Base-by-base conservation (phyloP, 2,329 filamentous ascomycete species). In the Aspergillus felis region DNA sequence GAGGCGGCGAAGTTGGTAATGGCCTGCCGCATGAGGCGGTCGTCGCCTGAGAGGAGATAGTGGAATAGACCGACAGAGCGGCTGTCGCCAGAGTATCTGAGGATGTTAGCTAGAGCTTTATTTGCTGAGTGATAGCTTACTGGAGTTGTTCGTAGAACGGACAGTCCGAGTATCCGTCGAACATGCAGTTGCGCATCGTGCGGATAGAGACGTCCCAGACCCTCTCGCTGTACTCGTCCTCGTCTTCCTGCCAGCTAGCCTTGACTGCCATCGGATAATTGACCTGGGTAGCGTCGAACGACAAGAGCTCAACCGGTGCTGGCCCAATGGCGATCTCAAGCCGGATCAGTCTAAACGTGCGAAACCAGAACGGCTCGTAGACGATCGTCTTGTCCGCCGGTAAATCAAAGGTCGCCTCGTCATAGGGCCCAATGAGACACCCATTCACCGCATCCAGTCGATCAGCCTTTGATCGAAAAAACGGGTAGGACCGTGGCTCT, bases 311-410 rank as follows among this genome's bases (percentile, higher is more conserved):
- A 2, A 74, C 63, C 1, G 66, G 60, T 8, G 56, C 61, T 0
- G 53, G 6, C 1, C 65, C 68, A 25, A 69, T 61, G 0, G 52
- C 56, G 10, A 76, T 61, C 24, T 72, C 66, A 3, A 76, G 50
- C 2, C 67, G 60, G 12, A 77, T 50, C 5, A 76, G 51, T 1
- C 74, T 70, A 29, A 77, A 76, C 0, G 75, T 77, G 12, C 75
- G 70, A 55, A 77, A 78, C 72, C 74, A 75, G 54, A 76, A 77
- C 1, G 75, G 75, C 49, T 76, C 72, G 50, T 76, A 76, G 3
- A 55, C 10, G 8, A 59, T 53, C 2, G 35, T 51, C 12, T 64
- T 27, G 0, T 20, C 27, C 2, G 50, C 55, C 0, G 60, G 49
- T 1, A 73, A 41, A n/a, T 71, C 61, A 7, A 77, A 51, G 0